phyloP scores from a whole-genome alignment of 257 asterid species.

The Henckelia pumila region DNA sequence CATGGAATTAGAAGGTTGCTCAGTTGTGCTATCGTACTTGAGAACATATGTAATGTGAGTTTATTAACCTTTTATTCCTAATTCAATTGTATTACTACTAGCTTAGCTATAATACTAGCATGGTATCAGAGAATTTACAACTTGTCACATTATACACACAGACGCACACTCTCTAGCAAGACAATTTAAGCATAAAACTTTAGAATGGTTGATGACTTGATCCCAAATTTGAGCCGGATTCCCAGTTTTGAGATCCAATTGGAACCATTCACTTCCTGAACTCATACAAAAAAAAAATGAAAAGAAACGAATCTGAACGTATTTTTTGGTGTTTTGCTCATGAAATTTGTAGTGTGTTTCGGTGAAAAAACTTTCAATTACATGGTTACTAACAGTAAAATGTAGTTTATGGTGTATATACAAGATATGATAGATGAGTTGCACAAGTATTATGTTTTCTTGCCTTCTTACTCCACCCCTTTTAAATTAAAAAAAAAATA shows the following conservation, averaged over 20 bases:
- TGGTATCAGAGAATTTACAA: neutral
- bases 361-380: neutral
- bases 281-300: too few species aligned
- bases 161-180: too few species aligned
- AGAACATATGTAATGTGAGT: neutral
- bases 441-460: neutral
- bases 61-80: neutral
- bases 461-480: neutral
- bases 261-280: too few species aligned
- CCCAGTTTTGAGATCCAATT: too few species aligned
- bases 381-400: neutral
- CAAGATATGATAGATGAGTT: neutral
- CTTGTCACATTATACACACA: too few species aligned
- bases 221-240: too few species aligned
- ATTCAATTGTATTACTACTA: neutral
- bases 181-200: too few species aligned
- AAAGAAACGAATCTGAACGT: too few species aligned
- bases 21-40: neutral
- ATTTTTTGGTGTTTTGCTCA: too few species aligned
- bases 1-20: neutral
- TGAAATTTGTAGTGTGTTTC: too few species aligned
- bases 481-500: too few species aligned
- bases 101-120: neutral
- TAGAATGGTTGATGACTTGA: too few species aligned
- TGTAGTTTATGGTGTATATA: neutral